Conservation (phyloP, 306 rosid genomes). For the Rubus parviflorus region DNA sequence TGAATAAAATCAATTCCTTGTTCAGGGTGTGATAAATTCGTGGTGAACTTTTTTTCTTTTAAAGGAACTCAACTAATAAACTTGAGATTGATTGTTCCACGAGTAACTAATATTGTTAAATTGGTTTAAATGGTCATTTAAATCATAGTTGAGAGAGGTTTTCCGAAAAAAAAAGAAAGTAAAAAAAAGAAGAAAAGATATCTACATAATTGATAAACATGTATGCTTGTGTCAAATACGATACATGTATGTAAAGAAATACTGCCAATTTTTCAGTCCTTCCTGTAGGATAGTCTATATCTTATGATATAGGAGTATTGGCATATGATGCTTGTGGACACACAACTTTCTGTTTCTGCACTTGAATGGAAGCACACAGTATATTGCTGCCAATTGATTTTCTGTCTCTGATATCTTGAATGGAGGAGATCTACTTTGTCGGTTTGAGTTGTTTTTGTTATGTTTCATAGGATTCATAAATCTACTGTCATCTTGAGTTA, state of each 20-base stretch:
- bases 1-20: background rate
- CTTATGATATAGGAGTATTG: background rate
- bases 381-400: background rate
- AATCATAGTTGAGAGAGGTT: background rate
- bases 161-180: background rate
- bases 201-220: background rate
- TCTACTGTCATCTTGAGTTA: background rate
- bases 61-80: background rate
- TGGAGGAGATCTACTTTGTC: background rate
- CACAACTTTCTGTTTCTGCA: background rate
- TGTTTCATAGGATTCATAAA: background rate
- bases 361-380: background rate
- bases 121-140: background rate
- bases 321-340: background rate
- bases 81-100: background rate
- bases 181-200: too few relatives aligned
- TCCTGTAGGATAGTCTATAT: background rate
- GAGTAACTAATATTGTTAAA: background rate
- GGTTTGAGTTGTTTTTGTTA: background rate
- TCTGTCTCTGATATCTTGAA: background rate
- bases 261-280: background rate
- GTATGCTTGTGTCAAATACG: background rate
- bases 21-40: background rate
- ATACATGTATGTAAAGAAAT: background rate
- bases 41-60: too few relatives aligned